These are phyloP conservation scores for Gossypium lobatum DNA, from an alignment of 441 rosid species.

Conservation along the genomic window DNA sequence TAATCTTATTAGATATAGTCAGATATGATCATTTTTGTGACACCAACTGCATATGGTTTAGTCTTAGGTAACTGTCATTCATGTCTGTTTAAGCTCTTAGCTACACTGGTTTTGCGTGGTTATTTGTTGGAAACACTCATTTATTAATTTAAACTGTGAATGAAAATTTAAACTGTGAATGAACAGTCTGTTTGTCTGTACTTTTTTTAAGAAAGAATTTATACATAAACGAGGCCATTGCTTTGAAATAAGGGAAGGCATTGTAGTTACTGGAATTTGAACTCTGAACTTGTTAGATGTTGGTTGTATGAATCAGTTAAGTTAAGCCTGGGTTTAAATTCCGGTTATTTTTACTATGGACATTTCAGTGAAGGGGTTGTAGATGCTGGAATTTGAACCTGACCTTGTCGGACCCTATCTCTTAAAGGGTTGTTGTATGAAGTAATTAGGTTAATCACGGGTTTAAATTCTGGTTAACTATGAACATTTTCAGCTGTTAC, in stretches of 20 bases:
- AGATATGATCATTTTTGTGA: constrained; percentile 11
- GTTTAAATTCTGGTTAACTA: too few relatives aligned
- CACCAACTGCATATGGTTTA: not conserved
- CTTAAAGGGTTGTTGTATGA: too few relatives aligned
- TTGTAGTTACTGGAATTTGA: not conserved
- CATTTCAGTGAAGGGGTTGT: not conserved
- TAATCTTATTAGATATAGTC: constrained; percentile 10
- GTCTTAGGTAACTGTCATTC: constrained; percentile 15
- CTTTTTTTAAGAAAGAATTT: too few relatives aligned
- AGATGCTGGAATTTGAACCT: too few relatives aligned
- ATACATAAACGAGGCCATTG: too few relatives aligned
- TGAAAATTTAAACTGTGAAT: too few relatives aligned
- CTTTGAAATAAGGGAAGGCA: not conserved
- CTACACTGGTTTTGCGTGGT: not conserved
- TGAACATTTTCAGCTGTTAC: too few relatives aligned
- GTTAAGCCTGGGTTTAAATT: not conserved
- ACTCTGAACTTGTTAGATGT: not conserved
- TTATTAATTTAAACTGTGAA: constrained; percentile 5
- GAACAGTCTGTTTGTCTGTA: not conserved
- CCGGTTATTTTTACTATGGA: not conserved
- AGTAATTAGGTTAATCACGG: too few relatives aligned
- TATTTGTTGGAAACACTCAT: not conserved
- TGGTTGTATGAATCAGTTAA: not conserved
- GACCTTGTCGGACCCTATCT: too few relatives aligned
- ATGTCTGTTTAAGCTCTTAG: constrained; percentile 15